phyloP scores from a whole-genome alignment of 768 basidiomycete genomes.

The Russula ochroleuca region DNA sequence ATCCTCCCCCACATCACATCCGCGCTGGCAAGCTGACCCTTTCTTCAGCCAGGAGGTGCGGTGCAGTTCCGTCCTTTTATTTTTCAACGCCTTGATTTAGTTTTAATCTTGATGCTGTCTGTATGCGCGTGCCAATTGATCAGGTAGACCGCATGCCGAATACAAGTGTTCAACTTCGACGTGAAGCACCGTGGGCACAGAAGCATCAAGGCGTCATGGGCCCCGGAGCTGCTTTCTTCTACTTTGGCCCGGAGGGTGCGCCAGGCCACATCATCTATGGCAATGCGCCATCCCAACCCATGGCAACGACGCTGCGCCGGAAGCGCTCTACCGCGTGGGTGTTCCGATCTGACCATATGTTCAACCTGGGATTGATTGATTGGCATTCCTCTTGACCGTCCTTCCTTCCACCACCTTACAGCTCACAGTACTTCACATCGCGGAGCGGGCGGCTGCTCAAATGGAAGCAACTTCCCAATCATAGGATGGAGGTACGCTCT shows the following conservation, averaged over 20 bases:
- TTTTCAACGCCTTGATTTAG: background rate
- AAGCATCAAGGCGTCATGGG: slow-evolving; percentile 71
- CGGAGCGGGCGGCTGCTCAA: slow-evolving; percentile 69
- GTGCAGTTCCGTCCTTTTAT: background rate
- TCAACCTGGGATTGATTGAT: background rate
- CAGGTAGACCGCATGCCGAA: slow-evolving; percentile 58
- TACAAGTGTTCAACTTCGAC: slow-evolving; percentile 56
- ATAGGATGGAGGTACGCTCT: slow-evolving; percentile 62
- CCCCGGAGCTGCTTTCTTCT: slow-evolving; percentile 72
- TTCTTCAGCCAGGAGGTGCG: slow-evolving; percentile 24
- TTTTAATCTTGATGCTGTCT: background rate
- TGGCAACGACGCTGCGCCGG: slow-evolving; percentile 54
- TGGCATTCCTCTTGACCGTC: background rate
- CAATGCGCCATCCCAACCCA: slow-evolving; percentile 51
- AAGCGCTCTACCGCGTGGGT: slow-evolving; percentile 63
- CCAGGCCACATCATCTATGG: slow-evolving; percentile 69
- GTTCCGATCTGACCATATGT: background rate
- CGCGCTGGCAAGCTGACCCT: background rate
- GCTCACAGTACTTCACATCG: slow-evolving; percentile 71
- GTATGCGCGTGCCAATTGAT: background rate
- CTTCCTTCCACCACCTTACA: slow-evolving; percentile 30
- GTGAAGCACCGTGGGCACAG: slow-evolving; percentile 63
- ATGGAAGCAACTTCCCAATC: slow-evolving; percentile 56
- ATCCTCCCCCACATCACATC: background rate
- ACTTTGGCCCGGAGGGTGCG: slow-evolving; percentile 60